These are phyloP conservation scores for Alliaria petiolata DNA, from an alignment of 345 rosid genomes.

Conservation along the genomic window DNA sequence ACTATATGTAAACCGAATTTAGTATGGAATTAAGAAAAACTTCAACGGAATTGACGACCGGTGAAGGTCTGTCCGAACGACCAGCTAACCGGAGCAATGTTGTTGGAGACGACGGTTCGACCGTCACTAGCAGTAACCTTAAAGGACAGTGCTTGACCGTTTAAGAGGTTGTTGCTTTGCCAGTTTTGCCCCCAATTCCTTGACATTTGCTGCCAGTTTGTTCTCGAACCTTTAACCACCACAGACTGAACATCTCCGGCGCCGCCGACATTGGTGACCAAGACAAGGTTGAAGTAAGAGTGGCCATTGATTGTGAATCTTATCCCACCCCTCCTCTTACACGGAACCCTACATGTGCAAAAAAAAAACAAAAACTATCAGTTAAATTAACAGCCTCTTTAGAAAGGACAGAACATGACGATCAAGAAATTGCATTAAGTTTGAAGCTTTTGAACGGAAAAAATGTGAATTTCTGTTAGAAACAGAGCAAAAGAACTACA, in stretches of 20 bases:
- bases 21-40: not conserved
- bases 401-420: too few relatives aligned
- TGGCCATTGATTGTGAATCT: constrained; percentile 58
- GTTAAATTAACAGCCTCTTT: too few relatives aligned
- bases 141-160: constrained; percentile 53
- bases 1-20: not conserved
- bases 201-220: constrained; percentile 51
- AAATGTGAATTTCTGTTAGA: not conserved
- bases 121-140: constrained; percentile 50
- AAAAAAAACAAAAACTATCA: too few relatives aligned
- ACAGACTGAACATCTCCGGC: constrained; percentile 23
- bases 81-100: constrained; percentile 47
- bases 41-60: constrained; percentile 41
- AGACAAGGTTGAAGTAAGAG: constrained; percentile 53
- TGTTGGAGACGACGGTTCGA: constrained; percentile 35
- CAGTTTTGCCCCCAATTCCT: constrained; percentile 68
- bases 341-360: constrained; percentile 52
- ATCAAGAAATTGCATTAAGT: not conserved
- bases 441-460: not conserved
- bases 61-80: constrained; percentile 51
- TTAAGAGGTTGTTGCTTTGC: constrained; percentile 46
- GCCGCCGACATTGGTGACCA: constrained; percentile 56
- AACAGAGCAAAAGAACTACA: not conserved
- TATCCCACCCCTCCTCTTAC: constrained; percentile 50
- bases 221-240: constrained; percentile 50